Evolutionary conservation across 352 stramenopile species (phyloP), one percentile per base, ranked within the genome.

Genomic region (Phytophthora cactorum): DNA sequence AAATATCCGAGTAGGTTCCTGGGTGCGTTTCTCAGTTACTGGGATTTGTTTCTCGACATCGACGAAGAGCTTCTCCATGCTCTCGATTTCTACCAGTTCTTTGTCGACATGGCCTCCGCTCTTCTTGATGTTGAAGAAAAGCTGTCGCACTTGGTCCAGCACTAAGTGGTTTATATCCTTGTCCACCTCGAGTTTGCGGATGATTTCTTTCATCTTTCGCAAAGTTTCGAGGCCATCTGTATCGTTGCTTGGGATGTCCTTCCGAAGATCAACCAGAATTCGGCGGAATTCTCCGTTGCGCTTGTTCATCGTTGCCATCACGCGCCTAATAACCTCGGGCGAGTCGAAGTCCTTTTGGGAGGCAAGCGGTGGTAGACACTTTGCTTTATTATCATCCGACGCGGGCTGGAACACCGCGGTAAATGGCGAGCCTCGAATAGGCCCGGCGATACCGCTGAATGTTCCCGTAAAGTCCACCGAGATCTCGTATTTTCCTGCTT

Each of bases 381-480:
- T 91, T 3, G 78, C 68, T 27, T 88, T 88, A 61, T 91, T 92
- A n/a, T 92, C 81, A 54, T 90, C 82, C 0, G 71, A 88, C 6
- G 66, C 53, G 9, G 67, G 72, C 63, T 86, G 78, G 44, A 75
- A 77, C 12, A 49, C 29, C 17, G 70, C 68, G 11, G 57, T 75
- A 62, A 98, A 99, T 3, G 97, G 96, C 15, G 93, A 98, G 2
- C 97, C 97, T 15, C 96, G 92, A 52, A 99, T 93, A 2, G 81
- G 83, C n/a, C 97, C 97, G 2, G 90, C 84, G n/a, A 96, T 74
- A 10, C 97, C 97, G 65, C 85, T 80, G 57, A 99, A 99, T 1
- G 95, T 98, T 0, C 96, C 97, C 11, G 86, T 78, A 58, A 99
- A 99, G 8, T 92, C 79, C 10, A 99, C 87, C 5, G 85, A 82